These are phyloP conservation scores for Crucibulum laeve DNA, from an alignment of 768 basidiomycete species.

Conservation along the genomic window DNA sequence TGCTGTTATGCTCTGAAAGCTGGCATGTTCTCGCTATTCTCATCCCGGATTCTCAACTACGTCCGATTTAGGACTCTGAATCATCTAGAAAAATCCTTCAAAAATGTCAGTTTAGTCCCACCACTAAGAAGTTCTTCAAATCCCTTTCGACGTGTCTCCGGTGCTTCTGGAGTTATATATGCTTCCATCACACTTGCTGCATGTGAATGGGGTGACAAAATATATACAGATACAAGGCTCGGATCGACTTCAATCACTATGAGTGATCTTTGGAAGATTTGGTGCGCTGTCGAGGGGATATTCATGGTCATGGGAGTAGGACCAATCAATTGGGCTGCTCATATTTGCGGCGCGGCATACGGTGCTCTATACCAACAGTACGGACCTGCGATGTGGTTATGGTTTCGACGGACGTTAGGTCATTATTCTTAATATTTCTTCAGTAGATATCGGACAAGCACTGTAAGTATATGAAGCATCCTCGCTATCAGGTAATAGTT, in stretches of 20 bases:
- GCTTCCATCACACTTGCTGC: not conserved
- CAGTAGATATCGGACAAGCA: too few species aligned
- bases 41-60: not conserved
- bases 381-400: not conserved
- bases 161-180: not conserved
- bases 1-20: not conserved
- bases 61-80: not conserved
- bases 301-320: not conserved
- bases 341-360: not conserved
- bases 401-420: too few species aligned
- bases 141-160: not conserved
- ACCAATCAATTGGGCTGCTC: not conserved
- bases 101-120: not conserved
- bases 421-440: too few species aligned
- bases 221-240: not conserved
- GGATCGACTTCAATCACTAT: not conserved
- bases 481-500: too few species aligned
- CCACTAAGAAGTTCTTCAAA: not conserved
- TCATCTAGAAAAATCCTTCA: not conserved
- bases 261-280: not conserved
- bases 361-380: not conserved
- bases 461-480: too few species aligned
- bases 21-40: not conserved
- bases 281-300: not conserved
- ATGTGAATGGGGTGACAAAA: not conserved